These are phyloP conservation scores for Trametes villosa DNA, from an alignment of 768 basidiomycete genomes.

Conservation along the genomic window DNA sequence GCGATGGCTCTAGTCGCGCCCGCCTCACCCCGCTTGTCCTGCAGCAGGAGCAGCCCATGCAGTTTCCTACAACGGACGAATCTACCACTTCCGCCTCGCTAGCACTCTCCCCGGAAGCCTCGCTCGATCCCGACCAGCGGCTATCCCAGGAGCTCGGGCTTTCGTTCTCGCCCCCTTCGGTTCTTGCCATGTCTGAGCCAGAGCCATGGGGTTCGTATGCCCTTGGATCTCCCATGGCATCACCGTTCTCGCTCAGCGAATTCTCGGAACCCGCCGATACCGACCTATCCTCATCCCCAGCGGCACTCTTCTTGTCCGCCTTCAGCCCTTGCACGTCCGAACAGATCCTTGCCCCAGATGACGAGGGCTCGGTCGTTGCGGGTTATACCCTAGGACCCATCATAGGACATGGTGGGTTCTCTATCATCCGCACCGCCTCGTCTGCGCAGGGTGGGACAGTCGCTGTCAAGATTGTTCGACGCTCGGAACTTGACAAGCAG, in stretches of 20 bases:
- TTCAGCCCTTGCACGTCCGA: slow-evolving; percentile 49
- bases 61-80: neutral
- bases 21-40: slow-evolving; percentile 1
- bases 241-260: slow-evolving; percentile 5
- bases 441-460: slow-evolving; percentile 64
- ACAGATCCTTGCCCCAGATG: slow-evolving; percentile 49
- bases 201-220: slow-evolving; percentile 1
- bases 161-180: slow-evolving; percentile 5
- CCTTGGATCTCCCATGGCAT: slow-evolving; percentile 6
- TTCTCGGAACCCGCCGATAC: slow-evolving; percentile 15
- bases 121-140: slow-evolving; percentile 21
- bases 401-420: slow-evolving; percentile 83
- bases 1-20: slow-evolving; percentile 8
- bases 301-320: slow-evolving; percentile 73
- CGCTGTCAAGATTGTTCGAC: slow-evolving; percentile 84
- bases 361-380: slow-evolving; percentile 66
- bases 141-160: slow-evolving; percentile 19
- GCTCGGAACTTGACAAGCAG: slow-evolving; percentile 58
- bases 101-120: neutral
- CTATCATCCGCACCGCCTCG: slow-evolving; percentile 73
- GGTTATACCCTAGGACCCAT: slow-evolving; percentile 78
- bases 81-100: neutral
- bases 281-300: slow-evolving; percentile 55
- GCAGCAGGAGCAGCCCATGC: neutral
- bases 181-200: slow-evolving; percentile 22